Evolutionary conservation across 208 protist species (phyloP).

Genomic region (Crithidia fasciculata): DNA sequence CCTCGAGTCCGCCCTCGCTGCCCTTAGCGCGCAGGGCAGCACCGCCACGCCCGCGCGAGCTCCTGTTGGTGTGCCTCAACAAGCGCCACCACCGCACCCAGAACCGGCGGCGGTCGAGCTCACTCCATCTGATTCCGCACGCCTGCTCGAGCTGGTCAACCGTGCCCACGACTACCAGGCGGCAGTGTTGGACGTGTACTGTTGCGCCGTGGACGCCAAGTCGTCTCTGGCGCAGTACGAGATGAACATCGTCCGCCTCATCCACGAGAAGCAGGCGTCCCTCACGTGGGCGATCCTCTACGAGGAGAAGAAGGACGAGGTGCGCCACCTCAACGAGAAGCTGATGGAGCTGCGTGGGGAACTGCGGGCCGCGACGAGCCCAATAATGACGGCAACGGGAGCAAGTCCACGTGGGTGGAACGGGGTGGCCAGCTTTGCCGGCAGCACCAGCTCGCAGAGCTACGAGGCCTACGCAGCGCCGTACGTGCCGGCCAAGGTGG

Average conservation of each 20-base stretch:
- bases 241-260: constrained; percentile 35
- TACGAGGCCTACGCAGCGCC: constrained; percentile 62
- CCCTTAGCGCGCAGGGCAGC: neutral
- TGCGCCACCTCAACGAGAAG: constrained; percentile 46
- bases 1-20: constrained; percentile 15
- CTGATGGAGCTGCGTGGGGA: constrained; percentile 35
- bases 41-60: neutral
- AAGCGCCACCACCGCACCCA: no score
- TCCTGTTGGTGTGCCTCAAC: no score
- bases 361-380: constrained; percentile 16
- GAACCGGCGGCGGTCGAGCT: neutral
- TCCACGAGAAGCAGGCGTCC: constrained; percentile 30
- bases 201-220: constrained; percentile 11
- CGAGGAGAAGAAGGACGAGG: constrained; percentile 50
- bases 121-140: constrained; percentile 14
- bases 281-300: constrained; percentile 47
- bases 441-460: constrained; percentile 28
- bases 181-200: constrained; percentile 13
- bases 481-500: constrained; percentile 46
- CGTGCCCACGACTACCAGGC: constrained; percentile 9
- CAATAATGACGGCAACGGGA: neutral
- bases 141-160: constrained; percentile 14
- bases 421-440: neutral
- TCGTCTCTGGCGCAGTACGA: constrained; percentile 38
- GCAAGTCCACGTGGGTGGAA: neutral